Base-by-base conservation (phyloP, 371 early-diverging fungal species). In the Lichtheimia ramosa region DNA sequence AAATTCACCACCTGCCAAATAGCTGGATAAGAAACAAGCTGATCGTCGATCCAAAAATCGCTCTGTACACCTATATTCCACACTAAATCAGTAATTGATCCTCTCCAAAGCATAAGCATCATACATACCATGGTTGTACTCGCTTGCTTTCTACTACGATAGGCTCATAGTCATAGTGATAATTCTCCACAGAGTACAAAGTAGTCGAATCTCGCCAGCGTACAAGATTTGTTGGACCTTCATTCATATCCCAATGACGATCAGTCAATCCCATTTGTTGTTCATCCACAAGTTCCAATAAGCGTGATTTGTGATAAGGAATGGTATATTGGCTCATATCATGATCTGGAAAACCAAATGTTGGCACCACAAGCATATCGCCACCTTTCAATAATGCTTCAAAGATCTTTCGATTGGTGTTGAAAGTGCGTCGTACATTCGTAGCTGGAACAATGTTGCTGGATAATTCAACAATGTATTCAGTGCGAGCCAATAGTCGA, bases 111-210 rank as follows among this genome's bases (percentile, higher is more conserved):
- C 10, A 46, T 16, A n/a, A n/a, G n/a, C n/a, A 46, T 46, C 46
- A 34, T 51, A n/a, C 43, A 63, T 71, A 74, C 81, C 78, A 81
- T 23, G 78, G 77, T 16, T 74, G 75, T 8, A 71, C 63, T 0
- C 62, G 61, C 24, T 74, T 75, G 48, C 73, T 74, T 49, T 73
- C 69, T 41, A 81, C 69, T 5, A 75, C 73, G 1, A 81, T 69
- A 24, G 81, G 81, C 34, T 77, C 74, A 39, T 81, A 81, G 51
- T 77, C 75, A 15, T 70, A 69, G 50, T 81, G 77, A 24, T 81
- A 81, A 16, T 74, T 66, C 12, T 75, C 70, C 8, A 77, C 70
- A 8, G 71, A 41, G 49, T 81, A 81, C 10, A 77, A 20, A 10
- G 63, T 63, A 2, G 65, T 62, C 0, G 73, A 72, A 23, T 66